Evolutionary conservation across 1,284 basidiomycete genomes (phyloP), one percentile per base, ranked within the genome.

Genomic region (Stygiomarasmius scandens): DNA sequence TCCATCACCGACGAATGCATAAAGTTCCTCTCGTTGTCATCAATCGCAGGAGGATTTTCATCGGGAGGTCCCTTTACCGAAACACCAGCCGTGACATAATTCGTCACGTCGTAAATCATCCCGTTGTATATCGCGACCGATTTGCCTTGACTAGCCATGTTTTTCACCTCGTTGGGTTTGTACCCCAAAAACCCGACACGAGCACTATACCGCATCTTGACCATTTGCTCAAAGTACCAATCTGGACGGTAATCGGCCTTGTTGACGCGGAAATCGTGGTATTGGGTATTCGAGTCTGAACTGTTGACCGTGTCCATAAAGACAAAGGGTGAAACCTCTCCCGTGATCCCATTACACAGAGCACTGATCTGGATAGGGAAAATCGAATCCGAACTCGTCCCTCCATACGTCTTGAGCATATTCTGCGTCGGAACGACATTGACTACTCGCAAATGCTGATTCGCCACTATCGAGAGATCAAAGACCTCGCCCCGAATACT

Each of bases 341-440:
- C 95, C 19, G 79, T 80, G 34, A 92, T 79, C 52, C 96, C 96
- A 61, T 93, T 92, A 74, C 97, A 99, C 3, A 99, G 80, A 1
- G 96, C 95, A 68, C 87, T 92, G 70, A 99, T 95, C 88, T 99
- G 96, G 19, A 99, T 92, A 11, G 96, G 97, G 84, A 99, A 98
- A 52, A 99, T 77, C 58, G 82, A 74, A 49, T 93, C 88, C 1
- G 92, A 84, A 52, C 88, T 79, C 12, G 80, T 72, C 11, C 96
- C 96, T 23, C 93, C 93, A 66, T 98, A 98, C 61, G 83, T 79
- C 67, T 87, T 84, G 68, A 94, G 73, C 43, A 98, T 80, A 0
- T 84, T 75, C 72, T 93, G 94, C 24, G 75, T 64, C 1, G 89
- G 83, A 0, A 98, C 87, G 45, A 98, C 89, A 6, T 77, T 78